A percentile compares a stretch with the other conserved stretches of the same genome.
Conservation (phyloP, 768 basidiomycete genomes). For the Candolleomyces aberdarensis region DNA sequence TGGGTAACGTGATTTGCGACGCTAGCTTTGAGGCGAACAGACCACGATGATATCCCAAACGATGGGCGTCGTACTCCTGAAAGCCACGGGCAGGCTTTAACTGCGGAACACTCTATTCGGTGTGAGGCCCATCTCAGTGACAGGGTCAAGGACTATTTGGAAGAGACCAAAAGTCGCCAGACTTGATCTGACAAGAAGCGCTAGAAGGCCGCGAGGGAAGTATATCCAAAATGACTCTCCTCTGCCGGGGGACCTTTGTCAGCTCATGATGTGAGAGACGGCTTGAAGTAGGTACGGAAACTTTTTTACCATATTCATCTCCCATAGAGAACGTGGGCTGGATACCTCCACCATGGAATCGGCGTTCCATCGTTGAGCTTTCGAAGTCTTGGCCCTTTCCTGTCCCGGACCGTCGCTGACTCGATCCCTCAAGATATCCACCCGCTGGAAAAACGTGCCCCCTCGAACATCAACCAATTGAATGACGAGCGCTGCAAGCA, state of each 20-base stretch:
- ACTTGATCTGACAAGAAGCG: neutral
- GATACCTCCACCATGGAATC: neutral
- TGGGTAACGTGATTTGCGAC: neutral
- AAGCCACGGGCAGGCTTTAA: conserved; percentile 12
- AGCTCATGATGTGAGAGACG: neutral
- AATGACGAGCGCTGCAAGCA: neutral
- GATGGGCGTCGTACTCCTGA: conserved; percentile 13
- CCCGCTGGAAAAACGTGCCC: neutral
- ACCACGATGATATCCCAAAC: neutral
- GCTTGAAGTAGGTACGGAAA: neutral
- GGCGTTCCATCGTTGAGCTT: neutral
- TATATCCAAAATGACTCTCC: neutral
- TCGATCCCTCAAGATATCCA: neutral
- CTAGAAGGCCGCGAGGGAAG: neutral
- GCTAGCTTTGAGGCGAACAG: neutral
- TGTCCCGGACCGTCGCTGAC: neutral
- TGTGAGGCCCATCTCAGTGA: neutral
- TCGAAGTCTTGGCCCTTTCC: no score
- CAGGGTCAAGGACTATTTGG: neutral
- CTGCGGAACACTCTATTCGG: neutral
- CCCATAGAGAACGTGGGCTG: neutral
- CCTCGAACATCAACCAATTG: neutral
- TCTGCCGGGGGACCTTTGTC: neutral
- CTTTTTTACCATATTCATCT: neutral
- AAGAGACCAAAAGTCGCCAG: neutral